phyloP scores from a whole-genome alignment of 1,139 yeast species.

The Kodamaea alishanica region DNA sequence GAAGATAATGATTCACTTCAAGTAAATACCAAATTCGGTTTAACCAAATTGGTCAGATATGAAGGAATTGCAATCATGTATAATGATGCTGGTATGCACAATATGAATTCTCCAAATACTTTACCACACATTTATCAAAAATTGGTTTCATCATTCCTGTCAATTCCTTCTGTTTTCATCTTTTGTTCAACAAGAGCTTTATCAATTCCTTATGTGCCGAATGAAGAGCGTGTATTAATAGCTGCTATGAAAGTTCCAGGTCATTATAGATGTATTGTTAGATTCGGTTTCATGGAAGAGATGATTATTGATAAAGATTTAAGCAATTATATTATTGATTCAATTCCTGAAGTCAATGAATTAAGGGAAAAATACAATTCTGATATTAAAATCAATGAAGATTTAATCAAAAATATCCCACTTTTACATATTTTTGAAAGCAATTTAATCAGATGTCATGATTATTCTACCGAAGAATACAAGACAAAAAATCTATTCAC shows the following conservation, averaged over 20 bases:
- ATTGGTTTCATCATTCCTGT: conserved; percentile 34
- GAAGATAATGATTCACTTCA: conserved; percentile 8
- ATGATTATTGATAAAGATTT: conserved; percentile 26
- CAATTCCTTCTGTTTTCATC: conserved; percentile 41
- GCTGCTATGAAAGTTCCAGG: conserved; percentile 40
- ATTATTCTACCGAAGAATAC: conserved; percentile 14
- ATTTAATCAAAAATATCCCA: conserved; percentile 14
- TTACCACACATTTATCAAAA: conserved; percentile 40
- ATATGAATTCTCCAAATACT: conserved; percentile 36
- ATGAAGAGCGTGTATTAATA: conserved; percentile 35
- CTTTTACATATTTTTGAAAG: conserved; percentile 38
- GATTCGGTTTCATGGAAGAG: conserved; percentile 48
- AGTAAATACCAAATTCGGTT: conserved; percentile 23
- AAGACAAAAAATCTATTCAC: conserved; percentile 19
- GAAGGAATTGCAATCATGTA: conserved; percentile 43
- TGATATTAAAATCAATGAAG: not conserved
- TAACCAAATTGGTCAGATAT: conserved; percentile 20
- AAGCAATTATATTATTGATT: conserved; percentile 23
- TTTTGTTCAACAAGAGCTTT: conserved; percentile 41
- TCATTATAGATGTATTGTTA: conserved; percentile 42
- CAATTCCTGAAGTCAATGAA: conserved; percentile 20
- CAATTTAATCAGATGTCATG: conserved; percentile 28
- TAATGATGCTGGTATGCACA: conserved; percentile 29
- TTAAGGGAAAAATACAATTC: conserved; percentile 11
- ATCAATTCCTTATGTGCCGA: conserved; percentile 37